Conservation (phyloP, 2,329 filamentous ascomycete genomes). For the Fusarium hostae region DNA sequence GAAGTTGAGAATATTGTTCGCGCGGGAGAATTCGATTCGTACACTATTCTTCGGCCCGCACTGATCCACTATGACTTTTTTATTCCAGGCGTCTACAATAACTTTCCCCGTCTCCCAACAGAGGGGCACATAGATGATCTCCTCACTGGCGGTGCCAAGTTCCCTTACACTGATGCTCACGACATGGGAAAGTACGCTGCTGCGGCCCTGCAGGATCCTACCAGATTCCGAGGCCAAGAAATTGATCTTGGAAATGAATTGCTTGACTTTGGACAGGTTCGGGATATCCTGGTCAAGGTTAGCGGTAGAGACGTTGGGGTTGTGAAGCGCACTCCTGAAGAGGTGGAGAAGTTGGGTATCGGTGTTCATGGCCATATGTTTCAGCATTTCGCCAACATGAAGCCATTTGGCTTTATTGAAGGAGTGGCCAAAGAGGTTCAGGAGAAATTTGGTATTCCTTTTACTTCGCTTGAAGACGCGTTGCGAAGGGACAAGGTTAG, state of each 20-base stretch:
- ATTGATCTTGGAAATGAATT: slow-evolving; percentile 47
- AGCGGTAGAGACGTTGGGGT: slow-evolving; percentile 46
- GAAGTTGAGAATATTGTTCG: slow-evolving; percentile 50
- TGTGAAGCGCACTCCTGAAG: slow-evolving; percentile 23
- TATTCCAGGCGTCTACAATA: slow-evolving; percentile 31
- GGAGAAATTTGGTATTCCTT: slow-evolving; percentile 18
- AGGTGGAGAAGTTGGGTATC: slow-evolving; percentile 5
- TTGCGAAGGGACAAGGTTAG: slow-evolving; percentile 19
- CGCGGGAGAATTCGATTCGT: slow-evolving; percentile 42
- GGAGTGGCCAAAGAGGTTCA: background rate
- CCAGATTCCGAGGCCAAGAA: slow-evolving; percentile 45
- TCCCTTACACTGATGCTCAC: slow-evolving; percentile 45
- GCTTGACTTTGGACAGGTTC: slow-evolving; percentile 46
- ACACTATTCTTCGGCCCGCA: slow-evolving; percentile 50
- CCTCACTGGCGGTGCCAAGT: slow-evolving; percentile 29
- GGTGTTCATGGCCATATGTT: slow-evolving; percentile 10
- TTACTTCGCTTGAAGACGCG: slow-evolving; percentile 19
- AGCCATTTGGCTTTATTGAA: background rate
- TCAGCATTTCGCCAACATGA: slow-evolving; percentile 22
- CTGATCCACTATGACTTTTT: slow-evolving; percentile 47
- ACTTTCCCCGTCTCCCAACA: slow-evolving; percentile 46
- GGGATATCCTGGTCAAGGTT: slow-evolving; percentile 44
- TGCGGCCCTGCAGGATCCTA: slow-evolving; percentile 47
- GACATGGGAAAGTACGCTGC: slow-evolving; percentile 50
- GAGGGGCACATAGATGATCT: slow-evolving; percentile 45